Evolutionary conservation across 768 basidiomycete genomes (phyloP).

Genomic region (Pleurotus giganteus): DNA sequence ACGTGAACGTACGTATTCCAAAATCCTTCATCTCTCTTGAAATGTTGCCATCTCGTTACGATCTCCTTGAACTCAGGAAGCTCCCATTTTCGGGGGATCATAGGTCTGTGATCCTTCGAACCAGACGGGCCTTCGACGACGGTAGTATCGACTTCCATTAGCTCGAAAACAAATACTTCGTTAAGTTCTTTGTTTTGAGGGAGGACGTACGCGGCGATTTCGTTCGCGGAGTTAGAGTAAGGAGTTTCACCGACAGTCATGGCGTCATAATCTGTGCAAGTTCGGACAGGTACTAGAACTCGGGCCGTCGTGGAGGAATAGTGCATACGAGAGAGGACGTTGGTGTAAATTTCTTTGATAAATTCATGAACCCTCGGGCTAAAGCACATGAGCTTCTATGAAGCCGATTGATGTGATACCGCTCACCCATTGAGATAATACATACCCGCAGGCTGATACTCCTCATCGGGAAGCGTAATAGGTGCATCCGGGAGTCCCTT

Average conservation of each 20-base stretch:
- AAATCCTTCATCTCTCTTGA: slow-evolving; percentile 54
- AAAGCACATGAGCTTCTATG: neutral
- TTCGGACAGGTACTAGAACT: neutral
- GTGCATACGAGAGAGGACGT: slow-evolving; percentile 56
- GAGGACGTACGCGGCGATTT: slow-evolving; percentile 54
- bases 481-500: slow-evolving; percentile 66
- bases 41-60: slow-evolving; percentile 52
- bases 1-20: slow-evolving; percentile 57
- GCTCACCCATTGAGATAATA: slow-evolving; percentile 61
- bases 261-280: slow-evolving; percentile 45
- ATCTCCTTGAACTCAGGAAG: slow-evolving; percentile 49
- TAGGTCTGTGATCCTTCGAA: slow-evolving; percentile 28
- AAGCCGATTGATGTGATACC: slow-evolving; percentile 7
- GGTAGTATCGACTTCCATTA: slow-evolving; percentile 53
- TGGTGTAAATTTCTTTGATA: slow-evolving; percentile 60
- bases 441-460: slow-evolving; percentile 52
- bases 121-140: slow-evolving; percentile 20
- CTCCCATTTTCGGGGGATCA: slow-evolving; percentile 47
- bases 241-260: slow-evolving; percentile 69
- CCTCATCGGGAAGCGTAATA: slow-evolving; percentile 45
- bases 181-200: slow-evolving; percentile 59
- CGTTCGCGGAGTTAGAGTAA: slow-evolving; percentile 49
- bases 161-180: slow-evolving; percentile 65
- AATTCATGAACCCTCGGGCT: slow-evolving; percentile 69
- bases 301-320: slow-evolving; percentile 11